These are phyloP conservation scores for Torulaspora pretoriensis DNA, from an alignment of 1,139 yeast species.

Conservation along the genomic window DNA sequence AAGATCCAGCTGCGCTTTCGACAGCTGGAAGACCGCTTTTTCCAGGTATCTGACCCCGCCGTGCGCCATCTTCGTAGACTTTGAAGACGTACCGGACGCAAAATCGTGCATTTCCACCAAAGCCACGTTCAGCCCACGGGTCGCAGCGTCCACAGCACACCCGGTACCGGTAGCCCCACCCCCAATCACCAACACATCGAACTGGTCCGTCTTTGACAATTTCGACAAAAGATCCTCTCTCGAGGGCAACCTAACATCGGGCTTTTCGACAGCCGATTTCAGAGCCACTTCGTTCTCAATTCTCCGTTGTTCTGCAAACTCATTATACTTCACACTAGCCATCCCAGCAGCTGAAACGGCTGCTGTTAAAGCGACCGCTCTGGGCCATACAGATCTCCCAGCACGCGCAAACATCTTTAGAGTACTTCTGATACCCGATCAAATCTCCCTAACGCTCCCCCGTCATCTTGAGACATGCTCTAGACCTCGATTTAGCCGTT, in stretches of 20 bases:
- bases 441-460: background rate
- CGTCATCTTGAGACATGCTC: background rate
- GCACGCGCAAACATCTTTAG: conserved; percentile 13
- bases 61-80: conserved; percentile 96
- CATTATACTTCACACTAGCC: conserved; percentile 10
- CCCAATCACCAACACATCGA: conserved; percentile 81
- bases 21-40: conserved; percentile 85
- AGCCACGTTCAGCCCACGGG: conserved; percentile 87
- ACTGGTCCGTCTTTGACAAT: conserved; percentile 47
- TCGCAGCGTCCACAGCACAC: conserved; percentile 84
- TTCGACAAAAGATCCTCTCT: conserved; percentile 41
- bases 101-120: conserved; percentile 83
- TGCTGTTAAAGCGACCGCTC: conserved; percentile 17
- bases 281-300: conserved; percentile 12
- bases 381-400: conserved; percentile 11
- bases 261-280: conserved; percentile 11
- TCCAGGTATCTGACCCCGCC: conserved; percentile 96
- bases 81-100: conserved; percentile 88
- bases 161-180: conserved; percentile 98
- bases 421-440: background rate
- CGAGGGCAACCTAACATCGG: conserved; percentile 36
- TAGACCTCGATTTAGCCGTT: conserved; percentile 1
- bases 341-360: conserved; percentile 20
- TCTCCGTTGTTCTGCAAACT: background rate
- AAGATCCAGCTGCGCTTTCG: conserved; percentile 85